Conservation (phyloP, 495 filamentous ascomycete species). For the Platismatia glauca region DNA sequence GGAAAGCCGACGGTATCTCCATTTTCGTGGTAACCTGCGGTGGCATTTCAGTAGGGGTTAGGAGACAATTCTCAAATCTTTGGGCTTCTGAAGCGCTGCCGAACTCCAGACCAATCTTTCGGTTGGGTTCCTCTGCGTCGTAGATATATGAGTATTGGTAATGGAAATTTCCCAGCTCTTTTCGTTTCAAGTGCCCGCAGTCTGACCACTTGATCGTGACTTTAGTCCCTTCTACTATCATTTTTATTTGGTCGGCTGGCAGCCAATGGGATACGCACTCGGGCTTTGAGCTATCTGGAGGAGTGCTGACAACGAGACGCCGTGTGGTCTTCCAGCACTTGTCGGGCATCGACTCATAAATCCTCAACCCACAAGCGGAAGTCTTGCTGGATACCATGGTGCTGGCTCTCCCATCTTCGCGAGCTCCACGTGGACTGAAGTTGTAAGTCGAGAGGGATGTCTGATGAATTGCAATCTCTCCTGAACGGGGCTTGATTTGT, state of each 20-base stretch:
- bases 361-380: slow-evolving; percentile 15
- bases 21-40: slow-evolving; percentile 6
- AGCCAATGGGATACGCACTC: slow-evolving; percentile 17
- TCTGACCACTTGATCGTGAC: slow-evolving; percentile 19
- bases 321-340: slow-evolving; percentile 17
- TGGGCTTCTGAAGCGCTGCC: slow-evolving; percentile 7
- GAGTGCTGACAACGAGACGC: slow-evolving; percentile 15
- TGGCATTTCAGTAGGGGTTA: slow-evolving; percentile 17
- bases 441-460: slow-evolving; percentile 12
- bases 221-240: slow-evolving; percentile 10
- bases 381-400: background rate
- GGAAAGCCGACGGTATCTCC: slow-evolving; percentile 9
- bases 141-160: slow-evolving; percentile 16
- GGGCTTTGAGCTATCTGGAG: slow-evolving; percentile 12
- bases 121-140: slow-evolving; percentile 12
- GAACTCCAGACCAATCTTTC: slow-evolving; percentile 14
- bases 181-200: slow-evolving; percentile 14
- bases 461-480: slow-evolving; percentile 18
- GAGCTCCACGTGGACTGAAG: background rate
- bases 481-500: slow-evolving; percentile 8
- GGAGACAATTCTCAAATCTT: slow-evolving; percentile 10
- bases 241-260: slow-evolving; percentile 10
- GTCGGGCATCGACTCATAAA: slow-evolving; percentile 15
- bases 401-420: background rate
- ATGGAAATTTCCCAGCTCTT: background rate